A percentile compares a stretch with the other conserved stretches of the same genome.
phyloP scores from a whole-genome alignment of 148 eudicot species.

The Diospyros lotus region DNA sequence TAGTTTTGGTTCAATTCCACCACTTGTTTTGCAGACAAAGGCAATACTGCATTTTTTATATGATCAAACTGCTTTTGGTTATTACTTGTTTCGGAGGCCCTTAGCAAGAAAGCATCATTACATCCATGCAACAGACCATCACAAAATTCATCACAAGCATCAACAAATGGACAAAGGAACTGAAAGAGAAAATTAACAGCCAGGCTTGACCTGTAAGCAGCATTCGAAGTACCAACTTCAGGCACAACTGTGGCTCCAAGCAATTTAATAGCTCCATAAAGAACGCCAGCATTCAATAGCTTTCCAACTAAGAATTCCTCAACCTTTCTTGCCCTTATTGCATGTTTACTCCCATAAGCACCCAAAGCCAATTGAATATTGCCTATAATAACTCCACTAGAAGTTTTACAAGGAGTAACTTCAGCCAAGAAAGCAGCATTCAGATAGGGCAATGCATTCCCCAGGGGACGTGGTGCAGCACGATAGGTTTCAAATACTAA shows the following conservation, averaged over 20 bases:
- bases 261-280: constrained; percentile 50
- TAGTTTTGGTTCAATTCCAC: constrained; percentile 44
- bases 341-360: constrained; percentile 64
- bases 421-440: constrained; percentile 82
- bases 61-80: not conserved
- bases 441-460: constrained; percentile 70
- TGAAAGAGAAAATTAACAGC: constrained; percentile 64
- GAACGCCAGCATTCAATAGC: constrained; percentile 30
- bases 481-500: constrained; percentile 73
- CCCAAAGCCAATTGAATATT: constrained; percentile 64
- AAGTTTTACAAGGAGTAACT: constrained; percentile 26
- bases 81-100: too few species aligned
- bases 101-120: not conserved
- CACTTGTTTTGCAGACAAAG: constrained; percentile 57
- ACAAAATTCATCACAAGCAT: not conserved
- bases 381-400: constrained; percentile 29
- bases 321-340: constrained; percentile 55
- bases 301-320: constrained; percentile 56
- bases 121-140: constrained; percentile 19
- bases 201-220: constrained; percentile 60
- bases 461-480: constrained; percentile 80
- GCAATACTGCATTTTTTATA: constrained; percentile 10
- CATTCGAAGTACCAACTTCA: constrained; percentile 44
- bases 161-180: constrained; percentile 18
- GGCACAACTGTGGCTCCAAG: constrained; percentile 6